Conservation (phyloP, 768 basidiomycete species). For the Serendipita vermifera region DNA sequence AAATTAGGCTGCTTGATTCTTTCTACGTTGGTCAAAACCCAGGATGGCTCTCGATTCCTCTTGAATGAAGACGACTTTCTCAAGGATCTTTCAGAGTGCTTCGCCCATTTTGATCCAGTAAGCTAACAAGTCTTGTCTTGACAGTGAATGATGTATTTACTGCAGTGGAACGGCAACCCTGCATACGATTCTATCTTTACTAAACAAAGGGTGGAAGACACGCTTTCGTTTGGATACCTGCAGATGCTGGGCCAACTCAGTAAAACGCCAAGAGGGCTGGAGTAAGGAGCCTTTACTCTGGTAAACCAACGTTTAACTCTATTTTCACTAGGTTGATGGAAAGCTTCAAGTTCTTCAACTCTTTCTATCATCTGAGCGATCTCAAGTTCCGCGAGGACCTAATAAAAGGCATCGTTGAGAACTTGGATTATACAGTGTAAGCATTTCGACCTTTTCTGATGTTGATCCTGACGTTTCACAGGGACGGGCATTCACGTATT, state of each 20-base stretch:
- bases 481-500: conserved; percentile 89
- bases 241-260: conserved; percentile 91
- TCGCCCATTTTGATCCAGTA: conserved; percentile 88
- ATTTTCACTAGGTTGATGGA: conserved; percentile 60
- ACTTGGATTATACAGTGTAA: conserved; percentile 80
- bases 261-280: conserved; percentile 76
- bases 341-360: conserved; percentile 85
- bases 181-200: conserved; percentile 41
- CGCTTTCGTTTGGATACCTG: conserved; percentile 82
- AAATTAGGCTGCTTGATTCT: conserved; percentile 70
- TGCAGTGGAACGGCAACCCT: conserved; percentile 17
- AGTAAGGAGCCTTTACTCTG: conserved; percentile 38
- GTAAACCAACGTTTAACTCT: not conserved
- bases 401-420: conserved; percentile 80
- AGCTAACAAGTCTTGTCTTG: conserved; percentile 24
- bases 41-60: conserved; percentile 76
- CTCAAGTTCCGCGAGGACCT: conserved; percentile 83
- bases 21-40: conserved; percentile 65
- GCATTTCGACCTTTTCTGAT: conserved; percentile 21
- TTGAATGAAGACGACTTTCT: conserved; percentile 73
- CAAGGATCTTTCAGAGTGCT: conserved; percentile 68
- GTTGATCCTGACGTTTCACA: conserved; percentile 23
- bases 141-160: not conserved
- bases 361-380: conserved; percentile 91
- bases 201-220: conserved; percentile 63